Evolutionary conservation across 1,284 basidiomycete genomes (phyloP).

Genomic region (Irpex sp.): DNA sequence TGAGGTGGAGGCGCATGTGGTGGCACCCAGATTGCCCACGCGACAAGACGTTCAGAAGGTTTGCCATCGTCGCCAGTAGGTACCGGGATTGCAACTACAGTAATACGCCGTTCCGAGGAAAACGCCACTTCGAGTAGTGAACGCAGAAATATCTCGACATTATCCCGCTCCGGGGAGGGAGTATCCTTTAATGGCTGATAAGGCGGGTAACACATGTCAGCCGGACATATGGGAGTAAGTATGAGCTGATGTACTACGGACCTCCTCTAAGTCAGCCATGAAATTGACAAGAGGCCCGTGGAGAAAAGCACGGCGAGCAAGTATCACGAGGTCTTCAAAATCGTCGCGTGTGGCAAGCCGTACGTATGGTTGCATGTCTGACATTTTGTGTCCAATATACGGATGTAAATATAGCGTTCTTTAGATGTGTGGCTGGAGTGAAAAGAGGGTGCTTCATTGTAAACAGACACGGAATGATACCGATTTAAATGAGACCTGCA

Average conservation of each 20-base stretch:
- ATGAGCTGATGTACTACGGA: neutral
- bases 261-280: neutral
- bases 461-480: too few relatives aligned
- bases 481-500: too few relatives aligned
- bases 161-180: neutral
- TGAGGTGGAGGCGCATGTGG: neutral
- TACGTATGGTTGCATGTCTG: neutral
- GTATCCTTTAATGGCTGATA: neutral
- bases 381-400: too few relatives aligned
- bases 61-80: neutral
- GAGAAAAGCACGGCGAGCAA: neutral
- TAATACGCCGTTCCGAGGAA: neutral
- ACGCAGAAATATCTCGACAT: neutral
- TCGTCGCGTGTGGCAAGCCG: neutral
- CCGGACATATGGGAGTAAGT: neutral
- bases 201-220: neutral
- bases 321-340: neutral
- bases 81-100: neutral
- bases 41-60: neutral
- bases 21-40: neutral
- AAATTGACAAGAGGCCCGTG: neutral
- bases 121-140: neutral
- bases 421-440: too few relatives aligned
- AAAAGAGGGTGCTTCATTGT: too few relatives aligned
- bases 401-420: too few relatives aligned